Percentiles rank a stretch among this genome's conserved stretches.
These are phyloP conservation scores for Ampelocalamus luodianensis DNA, from an alignment of 176 grass and related monocot genomes.

Conservation along the genomic window DNA sequence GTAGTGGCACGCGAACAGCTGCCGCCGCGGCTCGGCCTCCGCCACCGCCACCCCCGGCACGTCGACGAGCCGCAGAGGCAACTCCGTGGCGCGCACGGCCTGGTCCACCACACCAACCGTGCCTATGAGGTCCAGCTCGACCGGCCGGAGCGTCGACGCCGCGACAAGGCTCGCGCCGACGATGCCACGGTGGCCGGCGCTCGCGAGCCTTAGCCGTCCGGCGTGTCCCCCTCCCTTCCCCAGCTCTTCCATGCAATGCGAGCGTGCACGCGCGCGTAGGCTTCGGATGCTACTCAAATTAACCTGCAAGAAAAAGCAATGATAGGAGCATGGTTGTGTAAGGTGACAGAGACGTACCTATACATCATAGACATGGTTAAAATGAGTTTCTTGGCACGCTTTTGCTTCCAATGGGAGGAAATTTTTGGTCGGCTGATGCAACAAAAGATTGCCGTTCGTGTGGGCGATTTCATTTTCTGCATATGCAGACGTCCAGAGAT, in stretches of 20 bases:
- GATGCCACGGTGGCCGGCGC: not conserved
- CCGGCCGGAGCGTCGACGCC: not conserved
- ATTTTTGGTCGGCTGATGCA: slow-evolving; percentile 33
- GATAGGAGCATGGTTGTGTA: slow-evolving; percentile 16
- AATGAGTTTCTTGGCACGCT: slow-evolving; percentile 11
- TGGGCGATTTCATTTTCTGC: slow-evolving; percentile 25
- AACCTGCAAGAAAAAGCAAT: not conserved
- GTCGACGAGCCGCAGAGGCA: not conserved
- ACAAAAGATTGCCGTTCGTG: slow-evolving; percentile 37
- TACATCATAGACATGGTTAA: not conserved
- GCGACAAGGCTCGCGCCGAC: not conserved
- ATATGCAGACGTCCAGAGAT: not conserved
- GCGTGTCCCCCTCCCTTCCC: slow-evolving; percentile 1
- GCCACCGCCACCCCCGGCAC: not conserved
- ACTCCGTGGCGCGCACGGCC: not conserved
- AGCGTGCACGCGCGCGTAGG: not conserved
- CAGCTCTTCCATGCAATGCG: not conserved
- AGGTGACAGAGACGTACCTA: slow-evolving; percentile 38
- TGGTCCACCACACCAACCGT: slow-evolving; percentile 3
- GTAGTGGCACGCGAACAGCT: slow-evolving; percentile 57
- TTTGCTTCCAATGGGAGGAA: not conserved
- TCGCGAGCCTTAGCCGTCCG: not conserved
- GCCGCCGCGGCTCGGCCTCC: slow-evolving; percentile 50
- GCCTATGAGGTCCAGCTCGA: slow-evolving; percentile 55
- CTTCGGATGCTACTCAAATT: not conserved